Conservation (phyloP, 306 rosid genomes). For the Trichosanthes cucumerina region DNA sequence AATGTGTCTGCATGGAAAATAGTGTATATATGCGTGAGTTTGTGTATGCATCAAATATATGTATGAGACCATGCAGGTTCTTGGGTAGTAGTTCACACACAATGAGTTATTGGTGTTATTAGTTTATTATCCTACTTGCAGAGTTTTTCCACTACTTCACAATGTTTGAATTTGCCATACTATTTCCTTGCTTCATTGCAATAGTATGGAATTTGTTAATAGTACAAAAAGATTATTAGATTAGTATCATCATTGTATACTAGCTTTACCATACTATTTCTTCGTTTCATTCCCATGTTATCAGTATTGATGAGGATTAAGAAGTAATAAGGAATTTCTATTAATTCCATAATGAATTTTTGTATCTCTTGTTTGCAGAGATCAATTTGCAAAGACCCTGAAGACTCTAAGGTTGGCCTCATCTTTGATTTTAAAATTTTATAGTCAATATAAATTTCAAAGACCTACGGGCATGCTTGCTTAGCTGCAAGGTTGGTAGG, state of each 20-base stretch:
- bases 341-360: neutral
- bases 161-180: neutral
- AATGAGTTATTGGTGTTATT: neutral
- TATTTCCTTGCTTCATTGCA: neutral
- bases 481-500: constrained; percentile 1
- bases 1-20: neutral
- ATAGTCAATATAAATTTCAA: neutral
- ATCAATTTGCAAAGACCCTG: constrained; percentile 64
- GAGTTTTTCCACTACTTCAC: neutral
- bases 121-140: neutral
- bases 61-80: neutral
- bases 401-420: constrained; percentile 64
- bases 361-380: constrained; percentile 38
- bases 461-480: neutral
- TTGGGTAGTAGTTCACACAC: neutral
- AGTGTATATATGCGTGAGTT: neutral
- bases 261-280: neutral
- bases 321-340: neutral
- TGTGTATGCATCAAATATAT: neutral
- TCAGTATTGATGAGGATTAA: neutral
- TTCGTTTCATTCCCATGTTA: too few species aligned
- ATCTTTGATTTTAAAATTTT: neutral
- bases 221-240: neutral
- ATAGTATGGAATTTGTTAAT: neutral
- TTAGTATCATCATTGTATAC: neutral